Base-by-base conservation (phyloP, 2,329 filamentous ascomycete species). In the Fonsecaea nubica region DNA sequence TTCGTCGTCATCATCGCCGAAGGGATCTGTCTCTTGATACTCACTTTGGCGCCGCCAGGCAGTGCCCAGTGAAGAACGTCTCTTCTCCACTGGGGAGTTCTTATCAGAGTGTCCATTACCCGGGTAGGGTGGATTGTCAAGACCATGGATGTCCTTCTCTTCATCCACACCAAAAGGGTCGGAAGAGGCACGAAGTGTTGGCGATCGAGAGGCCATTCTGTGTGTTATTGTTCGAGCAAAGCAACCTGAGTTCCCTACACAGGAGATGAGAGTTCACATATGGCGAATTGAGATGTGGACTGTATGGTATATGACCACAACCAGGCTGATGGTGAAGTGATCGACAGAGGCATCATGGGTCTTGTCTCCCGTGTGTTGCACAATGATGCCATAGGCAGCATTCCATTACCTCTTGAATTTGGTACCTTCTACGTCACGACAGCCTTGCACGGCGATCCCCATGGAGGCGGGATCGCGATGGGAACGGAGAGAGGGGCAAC, bases 11-110 rank as follows among this genome's bases (percentile, higher is more conserved):
- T 68, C 69, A 3, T 69, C 64, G 1, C 59, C 67, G 36, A 71
- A 71, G 2, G 69, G 69, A 42, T 71, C 69, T 61, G n/a, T n/a
- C 30, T 64, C 54, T 25, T 59, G 61, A 56, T 58, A 30, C 21
- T 12, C 57, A 32, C 61, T 67, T 52, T 61, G 60, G 18, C 65
- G 56, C 32, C 56, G 65, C 38, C 53, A 64, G 5, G 65, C 56
- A 18, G 35, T 12, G 33, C 32, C 56, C 7, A 63, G 48, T 21
- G 65, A 64, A 45, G 65, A 67, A 30, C 58, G 65, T 54, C 65
- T 33, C 38, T 50, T 62, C 36, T 64, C 61, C 7, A 21, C 42
- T 33, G 12, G 10, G n/a, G 52, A 10, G 38, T 63, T 25, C 1
- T 62, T 50, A 42, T 48, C 45, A 13, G 61, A 52, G 21, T 32